Base-by-base conservation (phyloP, 164 flowering plant genomes). In the Umbilicus rupestris region DNA sequence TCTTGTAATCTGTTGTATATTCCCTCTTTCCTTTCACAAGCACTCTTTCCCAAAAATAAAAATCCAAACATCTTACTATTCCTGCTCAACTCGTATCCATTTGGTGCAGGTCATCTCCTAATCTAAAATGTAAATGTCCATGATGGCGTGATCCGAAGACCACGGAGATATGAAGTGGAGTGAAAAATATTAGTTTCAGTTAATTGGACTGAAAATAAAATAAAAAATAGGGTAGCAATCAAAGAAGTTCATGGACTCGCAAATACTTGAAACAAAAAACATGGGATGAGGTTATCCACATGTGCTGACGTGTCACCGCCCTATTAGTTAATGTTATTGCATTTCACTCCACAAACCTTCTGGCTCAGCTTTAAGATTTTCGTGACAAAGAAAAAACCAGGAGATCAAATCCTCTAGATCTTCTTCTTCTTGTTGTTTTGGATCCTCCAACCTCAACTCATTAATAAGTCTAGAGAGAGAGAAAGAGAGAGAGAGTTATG, bases 401-500 rank as follows among this genome's bases (percentile, higher is more conserved):
- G 60, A 2, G 60, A 55, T 15, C 29, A 28, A 55, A 55, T 15
- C 1, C 3, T 55, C 30, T n/a, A n/a, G n/a, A n/a, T n/a, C n/a
- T n/a, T 5, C 15, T 5, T 52, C 14, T 50, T 50, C 29, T 52
- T 24, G 12, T 28, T 14, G 60, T 26, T 30, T 55, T 26, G 33
- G 60, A 55, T 55, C 60, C 14, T 55, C 19, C 33, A 26, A 55
- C 28, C 33, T 55, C 33, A 55, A 3, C 33, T 55, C 33, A 28
- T 55, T 55, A 28, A 26, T 14, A 55, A 12, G 19, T 55, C 14
- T 3, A 4, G 28, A 12, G 16, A 11, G 12, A 14, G 19, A 14
- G 60, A 12, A 12, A 55, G 7, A 28, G 1, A 55, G 44, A 20
- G n/a, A 63, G 62, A 50, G n/a, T 10, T 14, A 87, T 87, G 91